Percentiles rank a stretch among this genome's conserved stretches.
Conservation (phyloP, 768 basidiomycete genomes). For the Coprinopsis sp. region DNA sequence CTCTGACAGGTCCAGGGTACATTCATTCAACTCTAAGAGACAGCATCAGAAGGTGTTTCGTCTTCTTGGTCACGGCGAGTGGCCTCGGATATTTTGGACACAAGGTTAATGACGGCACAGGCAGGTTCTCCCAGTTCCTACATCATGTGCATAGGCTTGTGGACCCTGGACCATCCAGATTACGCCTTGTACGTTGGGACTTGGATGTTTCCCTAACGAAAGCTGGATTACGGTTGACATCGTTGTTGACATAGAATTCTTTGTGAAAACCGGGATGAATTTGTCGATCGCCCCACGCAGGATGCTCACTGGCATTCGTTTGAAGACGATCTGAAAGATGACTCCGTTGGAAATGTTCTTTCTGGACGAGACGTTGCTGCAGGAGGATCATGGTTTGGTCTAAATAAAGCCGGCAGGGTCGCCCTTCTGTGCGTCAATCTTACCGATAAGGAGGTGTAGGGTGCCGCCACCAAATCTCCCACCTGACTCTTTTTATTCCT, state of each 20-base stretch:
- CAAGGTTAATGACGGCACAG: not conserved
- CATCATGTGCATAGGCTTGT: constrained; percentile 75
- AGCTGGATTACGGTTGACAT: constrained; percentile 7
- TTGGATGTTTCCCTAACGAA: constrained; percentile 1
- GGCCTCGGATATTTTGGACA: no score
- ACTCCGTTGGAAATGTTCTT: constrained; percentile 39
- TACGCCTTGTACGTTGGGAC: constrained; percentile 65
- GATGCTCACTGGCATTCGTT: constrained; percentile 69
- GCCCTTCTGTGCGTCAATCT: constrained; percentile 68
- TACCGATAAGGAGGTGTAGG: constrained; percentile 8
- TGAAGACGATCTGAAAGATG: constrained; percentile 23
- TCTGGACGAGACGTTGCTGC: constrained; percentile 71
- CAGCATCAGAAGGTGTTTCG: no score
- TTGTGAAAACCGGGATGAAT: constrained; percentile 76
- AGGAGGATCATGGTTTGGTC: constrained; percentile 82
- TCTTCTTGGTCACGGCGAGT: no score
- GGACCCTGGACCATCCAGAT: constrained; percentile 69
- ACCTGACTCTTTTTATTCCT: constrained; percentile 10
- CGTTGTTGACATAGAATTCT: constrained; percentile 53
- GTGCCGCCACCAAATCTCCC: constrained; percentile 4
- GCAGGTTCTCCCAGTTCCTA: not conserved
- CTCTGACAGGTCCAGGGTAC: no score
- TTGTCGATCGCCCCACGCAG: constrained; percentile 58
- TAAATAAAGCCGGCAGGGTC: constrained; percentile 59
- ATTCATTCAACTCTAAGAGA: no score